Conservation (phyloP, 345 rosid genomes). For the Pugionium dolabratum region DNA sequence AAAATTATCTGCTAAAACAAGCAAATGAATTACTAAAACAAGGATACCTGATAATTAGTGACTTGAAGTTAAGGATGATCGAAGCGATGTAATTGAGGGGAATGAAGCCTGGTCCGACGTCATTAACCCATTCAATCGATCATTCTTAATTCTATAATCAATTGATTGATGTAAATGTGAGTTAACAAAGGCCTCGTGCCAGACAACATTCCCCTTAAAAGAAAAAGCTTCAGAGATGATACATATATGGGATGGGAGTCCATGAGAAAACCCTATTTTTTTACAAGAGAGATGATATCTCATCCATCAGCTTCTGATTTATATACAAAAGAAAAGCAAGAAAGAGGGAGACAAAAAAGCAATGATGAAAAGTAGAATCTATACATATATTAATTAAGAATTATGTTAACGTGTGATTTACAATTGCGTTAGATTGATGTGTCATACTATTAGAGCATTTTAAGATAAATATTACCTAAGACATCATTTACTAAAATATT, state of each 20-base stretch:
- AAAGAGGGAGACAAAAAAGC: conserved; percentile 40
- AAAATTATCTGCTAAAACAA: too few species aligned
- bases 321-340: conserved; percentile 23
- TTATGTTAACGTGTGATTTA: too few species aligned
- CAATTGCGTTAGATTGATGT: too few species aligned
- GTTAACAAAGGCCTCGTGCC: conserved; percentile 75
- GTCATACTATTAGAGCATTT: too few species aligned
- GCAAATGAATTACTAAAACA: too few species aligned
- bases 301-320: conserved; percentile 11
- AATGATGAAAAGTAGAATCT: conserved; percentile 27
- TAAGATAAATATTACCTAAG: too few species aligned
- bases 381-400: too few species aligned
- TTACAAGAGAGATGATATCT: conserved; percentile 12
- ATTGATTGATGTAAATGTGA: conserved; percentile 20
- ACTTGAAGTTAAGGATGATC: background rate
- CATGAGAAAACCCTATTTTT: conserved; percentile 40
- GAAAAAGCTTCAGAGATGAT: conserved; percentile 47
- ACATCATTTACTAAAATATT: too few species aligned
- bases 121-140: conserved; percentile 36
- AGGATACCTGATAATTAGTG: too few species aligned
- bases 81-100: conserved; percentile 65
- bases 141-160: background rate
- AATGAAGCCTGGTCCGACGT: conserved; percentile 99
- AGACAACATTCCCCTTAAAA: conserved; percentile 96
- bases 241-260: conserved; percentile 21